Base-by-base conservation (phyloP, 108 stramenopile species). In the Stephanodiscus minutulus region DNA sequence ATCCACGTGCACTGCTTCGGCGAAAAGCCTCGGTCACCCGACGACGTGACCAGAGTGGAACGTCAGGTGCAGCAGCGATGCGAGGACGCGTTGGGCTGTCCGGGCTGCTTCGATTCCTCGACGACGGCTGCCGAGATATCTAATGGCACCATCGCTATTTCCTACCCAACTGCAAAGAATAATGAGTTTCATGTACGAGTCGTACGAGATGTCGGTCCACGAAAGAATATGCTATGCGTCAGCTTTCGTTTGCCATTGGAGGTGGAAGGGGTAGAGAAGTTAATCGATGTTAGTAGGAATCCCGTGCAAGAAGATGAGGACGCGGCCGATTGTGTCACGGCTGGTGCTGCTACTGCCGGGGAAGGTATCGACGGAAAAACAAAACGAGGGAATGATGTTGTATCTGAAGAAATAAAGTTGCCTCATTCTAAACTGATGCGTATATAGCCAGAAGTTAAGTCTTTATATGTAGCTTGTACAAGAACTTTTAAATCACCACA, bases 1-100 rank as follows among this genome's bases (percentile, higher is more conserved):
- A 77, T 95, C 53, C 93, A 95, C 71, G 88, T 92, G 13, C 86
- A 95, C 65, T 95, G 93, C 68, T 95, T 95, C 61, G 87, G 72
- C 25, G 75, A 84, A 39, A 94, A 94, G 68, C 55, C 82, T 27
- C 46, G 74, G 29, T 21, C 54, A 21, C 50, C 54, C 24, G 70
- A 56, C 9, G 86, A 88, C 25, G 52, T 48, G 29, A 33, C 58
- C 13, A 76, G 70, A 35, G 76, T 84, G 21, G 74, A 78, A 25
- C 61, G 58, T 21, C 70, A 77, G 28, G 77, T 81, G 13, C 61
- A 86, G 50, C 70, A 77, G 55, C 81, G 93, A 49, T 90, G 88
- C 68, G 73, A 71, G 24, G 75, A 48, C 7, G 87, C 91, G 9
- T 68, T 95, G 52, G 93, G 93, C 24, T 92, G 89, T 77, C 33